Evolutionary conservation across 768 basidiomycete genomes (phyloP).

Genomic region (Leccinum disarticulatum): DNA sequence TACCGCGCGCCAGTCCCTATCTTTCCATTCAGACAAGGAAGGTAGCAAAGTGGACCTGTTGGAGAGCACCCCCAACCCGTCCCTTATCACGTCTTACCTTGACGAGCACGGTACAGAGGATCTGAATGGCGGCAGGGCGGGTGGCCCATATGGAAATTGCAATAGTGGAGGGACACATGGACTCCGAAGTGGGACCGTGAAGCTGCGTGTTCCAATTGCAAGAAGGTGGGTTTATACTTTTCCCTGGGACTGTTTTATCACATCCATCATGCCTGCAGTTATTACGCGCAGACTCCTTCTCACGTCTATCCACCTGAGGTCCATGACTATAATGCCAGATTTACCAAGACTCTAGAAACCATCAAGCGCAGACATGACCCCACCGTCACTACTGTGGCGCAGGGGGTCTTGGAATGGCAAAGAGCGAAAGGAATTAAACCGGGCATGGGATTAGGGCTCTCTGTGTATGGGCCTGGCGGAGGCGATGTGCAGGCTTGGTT

Average conservation of each 20-base stretch:
- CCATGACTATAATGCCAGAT: conserved; percentile 87
- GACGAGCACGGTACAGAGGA: conserved; percentile 32
- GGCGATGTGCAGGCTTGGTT: conserved; percentile 93
- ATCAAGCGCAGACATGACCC: conserved; percentile 97
- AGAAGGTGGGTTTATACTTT: conserved; percentile 52
- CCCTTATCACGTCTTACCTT: conserved; percentile 40
- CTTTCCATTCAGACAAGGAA: conserved; percentile 41
- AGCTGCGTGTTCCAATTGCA: conserved; percentile 81
- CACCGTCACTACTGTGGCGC: conserved; percentile 94
- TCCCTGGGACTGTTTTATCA: conserved; percentile 5
- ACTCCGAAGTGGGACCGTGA: conserved; percentile 54
- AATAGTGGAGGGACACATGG: conserved; percentile 30
- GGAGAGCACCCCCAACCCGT: conserved; percentile 79
- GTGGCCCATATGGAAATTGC: conserved; percentile 16
- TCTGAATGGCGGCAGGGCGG: not conserved
- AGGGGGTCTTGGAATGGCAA: conserved; percentile 97
- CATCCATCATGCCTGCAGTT: conserved; percentile 45
- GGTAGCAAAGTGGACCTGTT: conserved; percentile 49
- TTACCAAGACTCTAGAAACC: conserved; percentile 81
- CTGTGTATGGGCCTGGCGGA: conserved; percentile 59
- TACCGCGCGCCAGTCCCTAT: conserved; percentile 66
- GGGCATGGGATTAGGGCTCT: conserved; percentile 29
- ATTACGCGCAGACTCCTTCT: conserved; percentile 75
- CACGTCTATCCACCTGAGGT: conserved; percentile 89
- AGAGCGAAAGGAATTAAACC: conserved; percentile 39